These are phyloP conservation scores for Aspergillus hancockii DNA, from an alignment of 495 filamentous ascomycete genomes.

Conservation along the genomic window DNA sequence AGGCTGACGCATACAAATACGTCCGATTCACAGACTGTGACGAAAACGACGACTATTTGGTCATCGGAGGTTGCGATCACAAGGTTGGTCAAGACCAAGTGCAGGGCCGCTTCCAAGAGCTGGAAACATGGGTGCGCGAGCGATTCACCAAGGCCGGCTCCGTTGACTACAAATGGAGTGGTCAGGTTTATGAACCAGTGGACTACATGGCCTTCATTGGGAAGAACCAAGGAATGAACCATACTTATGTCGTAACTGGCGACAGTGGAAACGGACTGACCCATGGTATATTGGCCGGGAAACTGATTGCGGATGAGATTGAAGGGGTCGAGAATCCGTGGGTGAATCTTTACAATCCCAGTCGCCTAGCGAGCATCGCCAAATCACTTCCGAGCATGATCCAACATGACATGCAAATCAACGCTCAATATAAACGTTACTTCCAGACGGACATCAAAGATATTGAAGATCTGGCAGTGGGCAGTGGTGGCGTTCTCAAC, in stretches of 20 bases:
- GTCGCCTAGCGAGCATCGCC: slow-evolving; percentile 38
- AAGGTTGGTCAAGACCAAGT: slow-evolving; percentile 56
- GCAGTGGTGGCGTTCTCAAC: slow-evolving; percentile 55
- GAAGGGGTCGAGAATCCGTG: slow-evolving; percentile 48
- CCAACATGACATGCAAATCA: slow-evolving; percentile 52
- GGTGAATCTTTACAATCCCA: slow-evolving; percentile 51
- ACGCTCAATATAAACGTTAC: slow-evolving; percentile 57
- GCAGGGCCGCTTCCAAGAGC: slow-evolving; percentile 42
- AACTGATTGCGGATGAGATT: slow-evolving; percentile 56
- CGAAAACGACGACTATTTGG: slow-evolving; percentile 52
- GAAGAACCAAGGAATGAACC: slow-evolving; percentile 51
- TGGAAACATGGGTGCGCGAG: slow-evolving; percentile 53
- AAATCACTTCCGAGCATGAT: slow-evolving; percentile 33
- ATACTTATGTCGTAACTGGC: slow-evolving; percentile 56
- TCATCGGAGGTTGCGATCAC: slow-evolving; percentile 62
- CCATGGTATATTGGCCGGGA: slow-evolving; percentile 54
- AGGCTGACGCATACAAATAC: slow-evolving; percentile 56
- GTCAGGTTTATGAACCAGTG: slow-evolving; percentile 58
- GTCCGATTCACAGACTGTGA: slow-evolving; percentile 53
- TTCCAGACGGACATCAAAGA: slow-evolving; percentile 55
- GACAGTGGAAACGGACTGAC: slow-evolving; percentile 63
- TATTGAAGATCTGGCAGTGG: slow-evolving; percentile 54
- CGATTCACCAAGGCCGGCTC: slow-evolving; percentile 51
- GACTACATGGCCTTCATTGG: slow-evolving; percentile 59
- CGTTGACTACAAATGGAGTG: slow-evolving; percentile 57